A percentile compares a stretch with the other conserved stretches of the same genome.
These are phyloP conservation scores for Boletellus sp. DNA, from an alignment of 1,284 basidiomycete genomes.

Conservation along the genomic window DNA sequence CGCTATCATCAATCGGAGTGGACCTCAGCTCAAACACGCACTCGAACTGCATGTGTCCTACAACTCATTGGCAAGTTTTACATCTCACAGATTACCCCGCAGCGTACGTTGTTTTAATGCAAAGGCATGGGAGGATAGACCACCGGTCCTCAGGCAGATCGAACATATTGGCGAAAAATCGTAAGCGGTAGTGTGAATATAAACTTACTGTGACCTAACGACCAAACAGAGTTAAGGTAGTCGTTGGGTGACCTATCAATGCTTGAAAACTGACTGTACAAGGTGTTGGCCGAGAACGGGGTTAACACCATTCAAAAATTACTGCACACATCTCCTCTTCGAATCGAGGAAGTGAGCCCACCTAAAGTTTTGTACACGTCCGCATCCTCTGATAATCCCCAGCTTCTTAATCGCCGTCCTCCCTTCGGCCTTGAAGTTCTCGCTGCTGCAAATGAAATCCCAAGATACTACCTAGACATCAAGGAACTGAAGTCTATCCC, in stretches of 20 bases:
- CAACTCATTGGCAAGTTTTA: not conserved
- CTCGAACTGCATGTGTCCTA: slow-evolving; percentile 57
- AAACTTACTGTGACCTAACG: slow-evolving; percentile 1
- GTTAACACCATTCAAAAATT: slow-evolving; percentile 61
- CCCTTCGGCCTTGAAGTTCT: slow-evolving; percentile 72
- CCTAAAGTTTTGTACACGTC: not conserved
- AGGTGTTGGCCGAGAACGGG: slow-evolving; percentile 74
- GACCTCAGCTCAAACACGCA: slow-evolving; percentile 63
- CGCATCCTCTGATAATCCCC: slow-evolving; percentile 3
- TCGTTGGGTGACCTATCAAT: not conserved
- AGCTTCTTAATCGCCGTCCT: slow-evolving; percentile 72
- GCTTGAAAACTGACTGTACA: slow-evolving; percentile 6
- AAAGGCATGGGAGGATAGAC: slow-evolving; percentile 83
- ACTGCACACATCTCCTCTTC: slow-evolving; percentile 50
- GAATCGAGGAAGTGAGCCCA: slow-evolving; percentile 59
- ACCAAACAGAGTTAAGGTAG: slow-evolving; percentile 51
- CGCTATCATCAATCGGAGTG: slow-evolving; percentile 57
- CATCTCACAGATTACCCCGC: slow-evolving; percentile 5
- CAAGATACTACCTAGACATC: slow-evolving; percentile 55
- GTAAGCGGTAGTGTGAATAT: slow-evolving; percentile 40
- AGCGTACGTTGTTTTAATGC: slow-evolving; percentile 72
- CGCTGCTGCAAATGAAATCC: slow-evolving; percentile 57
- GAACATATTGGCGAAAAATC: slow-evolving; percentile 84
- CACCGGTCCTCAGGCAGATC: slow-evolving; percentile 74
- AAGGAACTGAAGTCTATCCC: slow-evolving; percentile 41